Conservation (phyloP, 108 stramenopile genomes). For the Schizochytrium sp. region DNA sequence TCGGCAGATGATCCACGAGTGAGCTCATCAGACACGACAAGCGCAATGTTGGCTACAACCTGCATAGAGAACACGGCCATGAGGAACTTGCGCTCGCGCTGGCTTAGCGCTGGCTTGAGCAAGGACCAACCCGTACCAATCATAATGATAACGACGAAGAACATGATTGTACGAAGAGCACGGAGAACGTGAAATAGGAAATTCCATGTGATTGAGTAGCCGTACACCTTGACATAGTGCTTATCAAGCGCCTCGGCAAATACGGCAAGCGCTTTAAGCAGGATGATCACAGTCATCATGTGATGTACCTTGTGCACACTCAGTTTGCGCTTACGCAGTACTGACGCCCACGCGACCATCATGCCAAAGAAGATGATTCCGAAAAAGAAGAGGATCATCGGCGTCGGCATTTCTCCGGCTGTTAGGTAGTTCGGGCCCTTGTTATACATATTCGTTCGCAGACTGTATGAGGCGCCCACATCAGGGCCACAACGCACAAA, state of each 20-base stretch:
- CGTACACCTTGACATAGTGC: conserved; percentile 88
- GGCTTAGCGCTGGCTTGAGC: conserved; percentile 90
- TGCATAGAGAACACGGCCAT: conserved; percentile 86
- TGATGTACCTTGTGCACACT: conserved; percentile 91
- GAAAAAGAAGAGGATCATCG: conserved; percentile 86
- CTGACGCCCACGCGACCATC: conserved; percentile 79
- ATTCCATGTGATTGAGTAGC: conserved; percentile 89
- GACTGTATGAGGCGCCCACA: conserved; percentile 79
- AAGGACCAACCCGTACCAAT: conserved; percentile 96
- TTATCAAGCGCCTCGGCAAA: conserved; percentile 89
- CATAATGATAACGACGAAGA: conserved; percentile 93
- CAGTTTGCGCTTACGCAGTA: conserved; percentile 77
- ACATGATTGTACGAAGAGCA: conserved; percentile 83
- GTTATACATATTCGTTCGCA: conserved; percentile 88
- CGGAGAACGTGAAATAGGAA: conserved; percentile 84
- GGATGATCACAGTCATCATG: conserved; percentile 87
- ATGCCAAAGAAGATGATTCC: conserved; percentile 80
- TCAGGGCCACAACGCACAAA: conserved; percentile 77
- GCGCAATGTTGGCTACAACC: conserved; percentile 93
- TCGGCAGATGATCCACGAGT: conserved; percentile 85
- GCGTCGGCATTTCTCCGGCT: conserved; percentile 89
- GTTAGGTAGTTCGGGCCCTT: conserved; percentile 87
- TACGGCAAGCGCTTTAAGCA: conserved; percentile 84
- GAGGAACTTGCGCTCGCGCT: conserved; percentile 87
- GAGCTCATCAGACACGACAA: conserved; percentile 88